Conservation (phyloP, 805 yeast genomes). For the Candida nanaspora region DNA sequence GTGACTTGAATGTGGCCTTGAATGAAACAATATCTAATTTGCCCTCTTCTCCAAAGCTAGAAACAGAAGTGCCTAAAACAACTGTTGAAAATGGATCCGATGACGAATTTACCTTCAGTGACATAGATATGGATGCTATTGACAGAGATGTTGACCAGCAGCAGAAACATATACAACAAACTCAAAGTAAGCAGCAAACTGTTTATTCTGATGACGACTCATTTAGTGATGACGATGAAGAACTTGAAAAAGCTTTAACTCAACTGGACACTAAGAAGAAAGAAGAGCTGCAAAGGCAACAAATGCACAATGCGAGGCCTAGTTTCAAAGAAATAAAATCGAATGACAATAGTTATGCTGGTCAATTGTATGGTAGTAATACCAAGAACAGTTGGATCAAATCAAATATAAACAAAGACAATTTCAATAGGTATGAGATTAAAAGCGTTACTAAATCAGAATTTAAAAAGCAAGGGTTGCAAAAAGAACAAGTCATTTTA, state of each 20-base stretch:
- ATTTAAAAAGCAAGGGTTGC: constrained; percentile 23
- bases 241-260: constrained; percentile 20
- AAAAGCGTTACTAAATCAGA: constrained; percentile 22
- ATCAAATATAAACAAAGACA: constrained; percentile 37
- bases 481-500: constrained; percentile 44
- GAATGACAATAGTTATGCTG: too few relatives aligned
- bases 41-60: background rate
- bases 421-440: constrained; percentile 44
- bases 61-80: background rate
- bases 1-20: background rate
- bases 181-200: background rate
- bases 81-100: background rate
- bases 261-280: too few relatives aligned
- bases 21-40: background rate
- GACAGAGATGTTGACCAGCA: background rate
- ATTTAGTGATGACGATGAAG: constrained; percentile 8
- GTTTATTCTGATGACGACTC: constrained; percentile 1
- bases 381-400: constrained; percentile 24
- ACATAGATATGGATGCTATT: constrained; percentile 22
- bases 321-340: constrained; percentile 15
- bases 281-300: constrained; percentile 10
- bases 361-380: too few relatives aligned
- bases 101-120: constrained; percentile 24
- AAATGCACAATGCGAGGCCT: background rate
- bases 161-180: too few relatives aligned